These are phyloP conservation scores for Cudoniella acicularis DNA, from an alignment of 495 filamentous ascomycete species.

Conservation along the genomic window DNA sequence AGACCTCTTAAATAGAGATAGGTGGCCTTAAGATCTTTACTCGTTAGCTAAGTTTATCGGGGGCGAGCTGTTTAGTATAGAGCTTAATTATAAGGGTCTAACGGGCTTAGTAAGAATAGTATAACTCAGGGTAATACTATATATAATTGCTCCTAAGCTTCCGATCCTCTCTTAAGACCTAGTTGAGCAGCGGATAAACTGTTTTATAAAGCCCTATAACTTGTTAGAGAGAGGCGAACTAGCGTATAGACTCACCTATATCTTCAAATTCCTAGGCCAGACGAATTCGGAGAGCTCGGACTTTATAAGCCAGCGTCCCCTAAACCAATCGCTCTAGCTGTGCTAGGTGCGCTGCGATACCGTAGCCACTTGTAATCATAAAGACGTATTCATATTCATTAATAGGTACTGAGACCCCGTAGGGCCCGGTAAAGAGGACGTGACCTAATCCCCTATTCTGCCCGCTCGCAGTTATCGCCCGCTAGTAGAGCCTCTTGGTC, in stretches of 20 bases:
- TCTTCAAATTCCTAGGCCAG: conserved; percentile 13
- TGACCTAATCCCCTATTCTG: conserved; percentile 4
- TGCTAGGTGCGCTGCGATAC: conserved; percentile 12
- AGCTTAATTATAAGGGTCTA: conserved; percentile 7
- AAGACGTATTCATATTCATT: conserved; percentile 13
- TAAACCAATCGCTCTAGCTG: conserved; percentile 12
- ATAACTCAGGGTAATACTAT: neutral
- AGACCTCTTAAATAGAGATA: neutral
- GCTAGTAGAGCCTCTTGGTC: conserved; percentile 17
- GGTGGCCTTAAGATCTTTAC: neutral
- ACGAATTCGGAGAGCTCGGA: conserved; percentile 12
- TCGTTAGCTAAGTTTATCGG: neutral
- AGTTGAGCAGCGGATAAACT: conserved; percentile 2
- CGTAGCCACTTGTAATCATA: conserved; percentile 13
- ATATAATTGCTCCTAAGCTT: conserved; percentile 6
- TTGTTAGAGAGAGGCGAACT: neutral
- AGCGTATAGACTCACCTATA: conserved; percentile 8
- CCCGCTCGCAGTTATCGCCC: conserved; percentile 5
- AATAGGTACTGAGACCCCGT: conserved; percentile 3
- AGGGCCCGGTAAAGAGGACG: conserved; percentile 10
- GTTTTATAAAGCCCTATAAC: conserved; percentile 3
- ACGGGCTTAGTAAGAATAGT: neutral
- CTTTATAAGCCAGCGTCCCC: conserved; percentile 9
- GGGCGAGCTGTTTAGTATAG: neutral
- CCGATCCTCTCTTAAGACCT: conserved; percentile 7